Percentiles rank a stretch among this genome's conserved stretches.
phyloP scores from a whole-genome alignment of 495 filamentous ascomycete species.

The Choiromyces venosus region DNA sequence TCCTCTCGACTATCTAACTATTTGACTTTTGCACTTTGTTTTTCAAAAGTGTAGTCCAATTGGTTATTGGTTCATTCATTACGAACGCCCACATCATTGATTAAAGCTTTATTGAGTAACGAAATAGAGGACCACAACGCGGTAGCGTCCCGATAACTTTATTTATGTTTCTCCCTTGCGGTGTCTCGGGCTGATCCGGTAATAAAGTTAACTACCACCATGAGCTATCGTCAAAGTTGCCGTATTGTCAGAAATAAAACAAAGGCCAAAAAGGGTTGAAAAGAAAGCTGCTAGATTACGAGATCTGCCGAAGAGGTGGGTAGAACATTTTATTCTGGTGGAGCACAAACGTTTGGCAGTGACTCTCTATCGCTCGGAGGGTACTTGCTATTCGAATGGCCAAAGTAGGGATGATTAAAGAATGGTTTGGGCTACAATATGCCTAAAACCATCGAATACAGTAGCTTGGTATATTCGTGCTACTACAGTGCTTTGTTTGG shows the following conservation, averaged over 20 bases:
- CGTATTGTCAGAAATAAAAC: not conserved
- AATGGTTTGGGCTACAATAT: not conserved
- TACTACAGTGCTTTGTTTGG: not conserved
- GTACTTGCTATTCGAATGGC: not conserved
- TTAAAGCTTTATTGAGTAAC: not conserved
- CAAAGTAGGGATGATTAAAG: not conserved
- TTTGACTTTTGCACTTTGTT: not conserved
- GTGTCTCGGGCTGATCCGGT: not conserved
- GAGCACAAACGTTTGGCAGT: not conserved
- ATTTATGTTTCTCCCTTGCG: not conserved
- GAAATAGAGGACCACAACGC: not conserved
- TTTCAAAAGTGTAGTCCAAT: not conserved
- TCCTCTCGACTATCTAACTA: not conserved
- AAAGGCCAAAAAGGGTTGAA: not conserved
- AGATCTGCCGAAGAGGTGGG: not conserved
- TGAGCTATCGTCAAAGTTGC: not conserved
- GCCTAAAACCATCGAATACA: not conserved
- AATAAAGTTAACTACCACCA: not conserved
- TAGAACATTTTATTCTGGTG: not conserved
- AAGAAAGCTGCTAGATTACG: not conserved
- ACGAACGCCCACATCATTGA: not conserved
- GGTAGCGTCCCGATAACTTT: not conserved
- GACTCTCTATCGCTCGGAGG: not conserved
- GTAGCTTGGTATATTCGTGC: not conserved
- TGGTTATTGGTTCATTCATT: not conserved